Conservation (phyloP, 257 asterid species). For the Mitragyna speciosa region DNA sequence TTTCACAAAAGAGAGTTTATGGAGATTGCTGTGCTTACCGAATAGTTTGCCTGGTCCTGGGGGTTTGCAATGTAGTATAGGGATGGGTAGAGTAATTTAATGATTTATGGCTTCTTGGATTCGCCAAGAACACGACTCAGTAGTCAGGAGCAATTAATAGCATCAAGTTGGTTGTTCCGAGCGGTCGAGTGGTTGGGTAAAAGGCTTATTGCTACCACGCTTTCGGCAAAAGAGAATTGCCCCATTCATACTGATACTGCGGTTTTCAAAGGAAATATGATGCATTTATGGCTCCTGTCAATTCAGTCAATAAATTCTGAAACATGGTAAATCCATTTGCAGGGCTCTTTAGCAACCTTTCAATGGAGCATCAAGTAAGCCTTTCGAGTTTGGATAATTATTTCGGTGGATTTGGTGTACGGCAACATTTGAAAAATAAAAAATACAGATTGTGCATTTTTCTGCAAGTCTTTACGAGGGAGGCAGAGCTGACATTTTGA, state of each 20-base stretch:
- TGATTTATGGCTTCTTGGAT: slow-evolving; percentile 26
- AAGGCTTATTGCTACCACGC: background rate
- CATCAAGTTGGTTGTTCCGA: slow-evolving; percentile 33
- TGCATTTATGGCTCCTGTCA: background rate
- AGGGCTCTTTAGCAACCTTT: background rate
- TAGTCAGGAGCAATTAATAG: slow-evolving; percentile 25
- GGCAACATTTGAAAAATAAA: background rate
- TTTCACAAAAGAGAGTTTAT: background rate
- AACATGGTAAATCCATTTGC: background rate
- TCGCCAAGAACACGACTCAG: background rate
- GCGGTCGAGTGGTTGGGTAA: slow-evolving; percentile 41
- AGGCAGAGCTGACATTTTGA: background rate
- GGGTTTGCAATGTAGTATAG: background rate
- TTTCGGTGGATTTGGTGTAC: background rate
- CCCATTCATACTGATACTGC: slow-evolving; percentile 4
- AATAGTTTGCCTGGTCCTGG: background rate
- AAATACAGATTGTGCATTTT: too few relatives aligned
- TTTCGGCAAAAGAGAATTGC: slow-evolving; percentile 8
- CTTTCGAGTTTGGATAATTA: background rate
- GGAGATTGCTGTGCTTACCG: background rate
- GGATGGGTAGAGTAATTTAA: background rate
- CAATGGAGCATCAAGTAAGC: background rate
- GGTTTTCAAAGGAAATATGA: background rate
- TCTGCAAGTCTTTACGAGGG: background rate
- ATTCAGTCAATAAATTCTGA: background rate